Conservation (phyloP, 768 basidiomycete species). For the Mycena polygramma region DNA sequence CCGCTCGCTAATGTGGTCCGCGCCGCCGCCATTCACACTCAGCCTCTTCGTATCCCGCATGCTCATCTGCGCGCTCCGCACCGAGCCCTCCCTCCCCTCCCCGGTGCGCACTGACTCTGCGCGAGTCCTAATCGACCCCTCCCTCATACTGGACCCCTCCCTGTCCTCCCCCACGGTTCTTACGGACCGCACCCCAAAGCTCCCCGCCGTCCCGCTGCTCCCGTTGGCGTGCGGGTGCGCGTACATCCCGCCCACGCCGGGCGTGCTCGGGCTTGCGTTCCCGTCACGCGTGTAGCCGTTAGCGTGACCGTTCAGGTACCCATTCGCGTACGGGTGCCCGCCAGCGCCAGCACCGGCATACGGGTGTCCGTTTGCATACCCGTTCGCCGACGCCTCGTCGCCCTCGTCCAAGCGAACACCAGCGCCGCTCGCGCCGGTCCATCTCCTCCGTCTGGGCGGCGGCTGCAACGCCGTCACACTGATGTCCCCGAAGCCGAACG, state of each 20-base stretch:
- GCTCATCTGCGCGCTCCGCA: background rate
- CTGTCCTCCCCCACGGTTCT: background rate
- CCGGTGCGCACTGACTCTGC: slow-evolving; percentile 10
- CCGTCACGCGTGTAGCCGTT: background rate
- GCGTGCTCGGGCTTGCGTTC: slow-evolving; percentile 31
- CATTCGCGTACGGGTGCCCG: background rate
- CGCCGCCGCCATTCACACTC: slow-evolving; percentile 3
- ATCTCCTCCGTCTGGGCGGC: slow-evolving; percentile 58
- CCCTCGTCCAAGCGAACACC: too few species aligned
- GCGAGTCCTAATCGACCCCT: background rate
- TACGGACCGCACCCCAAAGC: slow-evolving; percentile 31
- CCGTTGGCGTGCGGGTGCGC: slow-evolving; percentile 39
- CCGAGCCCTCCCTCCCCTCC: background rate
- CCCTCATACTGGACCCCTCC: background rate
- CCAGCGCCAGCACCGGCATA: too few species aligned
- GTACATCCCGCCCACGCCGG: slow-evolving; percentile 33
- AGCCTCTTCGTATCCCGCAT: background rate
- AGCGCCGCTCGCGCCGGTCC: slow-evolving; percentile 45
- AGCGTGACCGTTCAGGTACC: background rate
- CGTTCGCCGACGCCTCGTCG: background rate
- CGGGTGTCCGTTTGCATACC: background rate
- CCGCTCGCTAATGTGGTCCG: slow-evolving; percentile 20
- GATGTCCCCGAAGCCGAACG: background rate
- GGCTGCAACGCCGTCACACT: slow-evolving; percentile 57
- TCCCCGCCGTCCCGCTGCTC: slow-evolving; percentile 35